Evolutionary conservation across 306 rosid genomes (phyloP).

Genomic region (Abrus precatorius): DNA sequence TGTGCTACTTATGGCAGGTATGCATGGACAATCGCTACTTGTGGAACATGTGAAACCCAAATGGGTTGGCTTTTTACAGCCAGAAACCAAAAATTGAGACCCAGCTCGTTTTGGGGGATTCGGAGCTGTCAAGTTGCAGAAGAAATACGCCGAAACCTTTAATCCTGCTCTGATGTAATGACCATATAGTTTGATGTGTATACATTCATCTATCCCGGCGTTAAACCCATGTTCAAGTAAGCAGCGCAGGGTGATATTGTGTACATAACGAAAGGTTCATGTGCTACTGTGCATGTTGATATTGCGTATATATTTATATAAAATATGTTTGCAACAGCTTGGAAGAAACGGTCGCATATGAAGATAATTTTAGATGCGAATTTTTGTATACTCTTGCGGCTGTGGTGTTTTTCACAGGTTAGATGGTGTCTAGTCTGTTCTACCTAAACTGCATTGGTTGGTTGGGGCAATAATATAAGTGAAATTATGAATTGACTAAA

Average conservation of each 20-base stretch:
- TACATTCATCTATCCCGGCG: slow-evolving; percentile 20
- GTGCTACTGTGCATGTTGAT: neutral
- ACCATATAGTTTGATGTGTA: slow-evolving; percentile 23
- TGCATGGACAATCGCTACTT: slow-evolving; percentile 82
- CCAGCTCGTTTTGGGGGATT: slow-evolving; percentile 86
- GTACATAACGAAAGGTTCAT: slow-evolving; percentile 16
- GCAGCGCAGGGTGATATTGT: slow-evolving; percentile 3
- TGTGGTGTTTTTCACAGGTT: slow-evolving; percentile 3
- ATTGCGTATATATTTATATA: neutral
- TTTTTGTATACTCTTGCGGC: neutral
- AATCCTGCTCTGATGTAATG: slow-evolving; percentile 24
- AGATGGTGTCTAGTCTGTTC: neutral
- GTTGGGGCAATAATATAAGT: neutral
- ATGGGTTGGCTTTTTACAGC: slow-evolving; percentile 96
- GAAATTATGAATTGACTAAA: neutral
- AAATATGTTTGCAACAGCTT: slow-evolving; percentile 24
- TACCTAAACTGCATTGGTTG: neutral
- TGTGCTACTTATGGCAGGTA: slow-evolving; percentile 65
- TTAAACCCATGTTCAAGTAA: slow-evolving; percentile 12
- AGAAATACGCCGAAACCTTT: slow-evolving; percentile 45
- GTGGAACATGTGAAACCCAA: slow-evolving; percentile 76
- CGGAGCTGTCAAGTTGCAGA: slow-evolving; percentile 82
- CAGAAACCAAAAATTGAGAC: slow-evolving; percentile 72
- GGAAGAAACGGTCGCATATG: neutral
- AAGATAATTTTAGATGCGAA: neutral